phyloP scores from a whole-genome alignment of 495 filamentous ascomycete genomes.

The Hypoxylon intermedium region DNA sequence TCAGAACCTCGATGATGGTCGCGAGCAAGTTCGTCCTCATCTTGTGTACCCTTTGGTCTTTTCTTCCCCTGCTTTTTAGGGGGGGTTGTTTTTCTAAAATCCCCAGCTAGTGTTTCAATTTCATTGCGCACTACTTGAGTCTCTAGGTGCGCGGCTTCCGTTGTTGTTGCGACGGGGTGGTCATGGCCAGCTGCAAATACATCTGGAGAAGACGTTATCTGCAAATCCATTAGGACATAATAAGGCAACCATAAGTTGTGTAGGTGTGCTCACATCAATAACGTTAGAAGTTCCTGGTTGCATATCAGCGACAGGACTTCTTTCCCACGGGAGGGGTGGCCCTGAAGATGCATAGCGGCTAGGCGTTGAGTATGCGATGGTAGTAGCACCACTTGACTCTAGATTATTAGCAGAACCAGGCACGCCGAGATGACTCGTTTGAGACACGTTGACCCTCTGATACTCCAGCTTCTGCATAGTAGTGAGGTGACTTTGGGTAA shows the following conservation, averaged over 20 bases:
- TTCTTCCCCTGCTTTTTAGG: conserved; percentile 22
- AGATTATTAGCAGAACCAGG: conserved; percentile 22
- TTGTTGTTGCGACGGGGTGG: not conserved
- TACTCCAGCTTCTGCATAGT: conserved; percentile 45
- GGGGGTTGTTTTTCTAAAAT: not conserved
- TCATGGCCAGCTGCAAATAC: conserved; percentile 25
- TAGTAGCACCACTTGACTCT: conserved; percentile 40
- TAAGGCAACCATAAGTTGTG: too few relatives aligned
- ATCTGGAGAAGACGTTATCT: conserved; percentile 42
- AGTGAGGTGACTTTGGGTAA: conserved; percentile 41
- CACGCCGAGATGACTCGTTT: conserved; percentile 21
- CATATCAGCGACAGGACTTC: conserved; percentile 4
- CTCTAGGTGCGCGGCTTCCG: not conserved
- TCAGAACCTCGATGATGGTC: conserved; percentile 6
- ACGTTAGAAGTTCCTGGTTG: conserved; percentile 17
- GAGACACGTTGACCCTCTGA: conserved; percentile 31
- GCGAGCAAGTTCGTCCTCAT: conserved; percentile 38
- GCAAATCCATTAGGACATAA: conserved; percentile 12
- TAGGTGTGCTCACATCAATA: conserved; percentile 28
- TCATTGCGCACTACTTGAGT: not conserved
- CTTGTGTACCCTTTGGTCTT: conserved; percentile 8
- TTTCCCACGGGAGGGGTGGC: conserved; percentile 39
- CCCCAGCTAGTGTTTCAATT: not conserved
- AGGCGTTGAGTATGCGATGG: conserved; percentile 40
- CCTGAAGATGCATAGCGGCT: conserved; percentile 36